Conservation (phyloP, 2,329 filamentous ascomycete species). For the Chaetomiaceae sp. region DNA sequence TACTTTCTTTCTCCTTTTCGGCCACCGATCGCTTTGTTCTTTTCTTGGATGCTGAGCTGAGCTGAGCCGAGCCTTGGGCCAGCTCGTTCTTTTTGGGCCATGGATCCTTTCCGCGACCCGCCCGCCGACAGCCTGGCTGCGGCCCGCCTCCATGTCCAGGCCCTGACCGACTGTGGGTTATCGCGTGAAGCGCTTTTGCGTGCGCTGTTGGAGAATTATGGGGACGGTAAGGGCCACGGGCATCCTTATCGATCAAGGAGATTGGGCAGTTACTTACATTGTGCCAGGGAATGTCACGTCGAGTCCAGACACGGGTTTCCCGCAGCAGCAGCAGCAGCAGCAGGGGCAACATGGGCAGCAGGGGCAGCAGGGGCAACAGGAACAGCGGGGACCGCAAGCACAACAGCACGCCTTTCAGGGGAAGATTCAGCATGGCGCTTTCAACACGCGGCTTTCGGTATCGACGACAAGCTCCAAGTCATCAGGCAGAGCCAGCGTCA, state of each 20-base stretch:
- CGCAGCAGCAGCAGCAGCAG: conserved; percentile 16
- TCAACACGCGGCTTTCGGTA: conserved; percentile 24
- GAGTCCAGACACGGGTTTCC: conserved; percentile 14
- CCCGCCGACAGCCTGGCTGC: conserved; percentile 30
- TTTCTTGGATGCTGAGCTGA: conserved; percentile 3
- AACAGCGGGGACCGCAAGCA: too few species aligned
- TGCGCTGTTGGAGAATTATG: conserved; percentile 32
- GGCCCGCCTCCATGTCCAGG: conserved; percentile 33
- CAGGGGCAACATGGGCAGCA: not conserved
- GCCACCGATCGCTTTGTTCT: too few species aligned
- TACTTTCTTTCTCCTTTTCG: not conserved
- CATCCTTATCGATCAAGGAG: not conserved
- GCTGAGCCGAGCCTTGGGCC: conserved; percentile 3
- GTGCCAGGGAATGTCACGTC: not conserved
- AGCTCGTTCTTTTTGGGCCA: conserved; percentile 10
- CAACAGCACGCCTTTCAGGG: too few species aligned
- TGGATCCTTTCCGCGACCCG: conserved; percentile 27
- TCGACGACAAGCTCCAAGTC: conserved; percentile 49
- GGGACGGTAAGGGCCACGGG: conserved; percentile 13
- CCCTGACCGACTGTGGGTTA: conserved; percentile 31
- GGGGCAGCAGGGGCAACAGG: conserved; percentile 15
- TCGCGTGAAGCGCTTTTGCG: conserved; percentile 32
- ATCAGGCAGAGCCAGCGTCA: conserved; percentile 44
- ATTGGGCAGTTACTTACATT: not conserved
- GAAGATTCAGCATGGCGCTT: conserved; percentile 13